These are phyloP conservation scores for Herpotrichia juniperi DNA, from an alignment of 2,329 filamentous ascomycete species.

Conservation along the genomic window DNA sequence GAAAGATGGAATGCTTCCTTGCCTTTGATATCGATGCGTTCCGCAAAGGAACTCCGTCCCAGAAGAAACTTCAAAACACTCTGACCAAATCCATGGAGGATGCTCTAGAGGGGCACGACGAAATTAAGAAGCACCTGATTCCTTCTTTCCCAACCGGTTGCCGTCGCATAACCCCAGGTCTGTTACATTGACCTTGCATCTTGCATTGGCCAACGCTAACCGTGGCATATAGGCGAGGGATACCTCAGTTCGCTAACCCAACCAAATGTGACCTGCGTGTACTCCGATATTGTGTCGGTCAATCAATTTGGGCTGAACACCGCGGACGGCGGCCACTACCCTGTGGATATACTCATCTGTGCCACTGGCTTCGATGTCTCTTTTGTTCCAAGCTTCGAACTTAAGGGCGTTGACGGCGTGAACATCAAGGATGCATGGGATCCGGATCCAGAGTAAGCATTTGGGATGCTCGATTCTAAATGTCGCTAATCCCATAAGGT, in stretches of 20 bases:
- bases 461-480: too few relatives aligned
- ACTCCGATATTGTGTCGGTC: not conserved
- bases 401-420: not conserved
- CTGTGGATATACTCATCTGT: slow-evolving; percentile 42
- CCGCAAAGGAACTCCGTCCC: not conserved
- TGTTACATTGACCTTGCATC: too few relatives aligned
- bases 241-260: slow-evolving; percentile 31
- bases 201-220: too few relatives aligned
- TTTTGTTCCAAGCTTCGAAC: not conserved
- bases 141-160: slow-evolving; percentile 23
- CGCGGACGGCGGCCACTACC: not conserved
- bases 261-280: slow-evolving; percentile 40
- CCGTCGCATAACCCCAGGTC: slow-evolving; percentile 13
- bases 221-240: too few relatives aligned
- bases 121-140: slow-evolving; percentile 23
- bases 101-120: not conserved
- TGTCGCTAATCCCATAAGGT: too few relatives aligned
- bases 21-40: not conserved
- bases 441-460: too few relatives aligned
- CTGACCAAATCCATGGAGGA: not conserved
- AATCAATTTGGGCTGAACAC: slow-evolving; percentile 14
- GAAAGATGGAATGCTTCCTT: slow-evolving; percentile 9
- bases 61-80: not conserved
- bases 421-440: slow-evolving; percentile 4
- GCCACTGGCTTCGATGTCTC: slow-evolving; percentile 47